phyloP scores from a whole-genome alignment of 306 rosid genomes.

The Bauhinia variegata region DNA sequence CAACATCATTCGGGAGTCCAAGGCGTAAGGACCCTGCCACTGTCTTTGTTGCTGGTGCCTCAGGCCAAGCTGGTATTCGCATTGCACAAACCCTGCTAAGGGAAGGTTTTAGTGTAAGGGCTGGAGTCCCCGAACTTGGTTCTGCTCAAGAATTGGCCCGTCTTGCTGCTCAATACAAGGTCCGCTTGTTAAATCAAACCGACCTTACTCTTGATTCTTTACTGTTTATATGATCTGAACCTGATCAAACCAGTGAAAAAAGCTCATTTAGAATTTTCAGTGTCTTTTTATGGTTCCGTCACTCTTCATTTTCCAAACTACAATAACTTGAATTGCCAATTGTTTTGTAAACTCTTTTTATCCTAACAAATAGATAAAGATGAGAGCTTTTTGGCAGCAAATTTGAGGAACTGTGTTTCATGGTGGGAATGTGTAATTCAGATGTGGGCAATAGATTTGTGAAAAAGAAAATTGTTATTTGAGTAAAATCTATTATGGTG shows the following conservation, averaged over 20 bases:
- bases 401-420: constrained; percentile 1
- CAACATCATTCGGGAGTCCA: constrained; percentile 60
- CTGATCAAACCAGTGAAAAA: neutral
- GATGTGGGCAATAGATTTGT: too few species aligned
- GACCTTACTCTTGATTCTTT: neutral
- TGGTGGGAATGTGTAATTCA: neutral
- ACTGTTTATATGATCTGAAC: neutral
- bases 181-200: constrained; percentile 26
- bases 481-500: neutral
- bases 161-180: constrained; percentile 84
- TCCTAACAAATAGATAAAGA: too few species aligned
- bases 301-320: too few species aligned
- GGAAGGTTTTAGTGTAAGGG: constrained; percentile 84
- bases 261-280: too few species aligned
- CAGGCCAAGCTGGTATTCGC: constrained; percentile 87
- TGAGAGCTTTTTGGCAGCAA: neutral
- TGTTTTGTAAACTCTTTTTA: too few species aligned
- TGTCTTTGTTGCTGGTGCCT: constrained; percentile 88
- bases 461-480: too few species aligned
- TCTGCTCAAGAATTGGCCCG: constrained; percentile 93
- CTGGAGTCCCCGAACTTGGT: constrained; percentile 85
- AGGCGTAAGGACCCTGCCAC: constrained; percentile 79
- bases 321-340: too few species aligned
- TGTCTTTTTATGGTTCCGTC: too few species aligned
- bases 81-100: constrained; percentile 75